Base-by-base conservation (phyloP, 2,329 filamentous ascomycete species). In the Thielaviopsis ethacetica region DNA sequence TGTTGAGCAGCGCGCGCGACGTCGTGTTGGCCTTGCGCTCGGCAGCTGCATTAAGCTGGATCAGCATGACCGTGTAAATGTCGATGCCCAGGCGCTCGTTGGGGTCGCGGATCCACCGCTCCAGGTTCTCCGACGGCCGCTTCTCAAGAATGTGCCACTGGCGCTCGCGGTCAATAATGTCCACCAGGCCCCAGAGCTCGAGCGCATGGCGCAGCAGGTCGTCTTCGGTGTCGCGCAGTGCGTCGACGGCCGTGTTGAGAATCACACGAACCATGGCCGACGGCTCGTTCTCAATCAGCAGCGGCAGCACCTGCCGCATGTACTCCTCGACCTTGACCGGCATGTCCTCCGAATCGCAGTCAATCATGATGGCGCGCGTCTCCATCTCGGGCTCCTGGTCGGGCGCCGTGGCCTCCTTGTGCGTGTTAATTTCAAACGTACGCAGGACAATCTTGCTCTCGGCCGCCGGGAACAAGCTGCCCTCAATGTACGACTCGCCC, bases 171-270 rank as follows among this genome's bases (percentile, higher is more conserved):
- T 84, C 81, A 60, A 84, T 79, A 53, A 83, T 80, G 66, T 85
- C 81, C 4, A 84, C 80, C 5, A 82, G 72, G 0, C 79, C 78
- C 82, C 82, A 85, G 1, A 85, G 72, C 66, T 85, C 81, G 4
- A 85, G 72, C 1, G 80, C 78, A 61, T 79, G 76, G 57, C 74
- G 74, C 6, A 85, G 70, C 13, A 83, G 69, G 59, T 78, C 75
- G 62, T 82, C 79, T n/a, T 73, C 70, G 41, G 73, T 71, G 6
- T 75, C 75, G 53, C 74, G 67, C 4, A 71, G 65, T 55, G 73
- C 70, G 13, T 75, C 75, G 56, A 75, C 69, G 44, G 72, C 70
- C n/a, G 75, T 76, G 54, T 78, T 74, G 34, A 85, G 71, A 1
- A 81, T 82, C 21, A 78, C 73, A 12, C 76, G 75, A 68, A 83